Evolutionary conservation across 495 filamentous ascomycete genomes (phyloP).

Genomic region (Penicillium egyptiacum): DNA sequence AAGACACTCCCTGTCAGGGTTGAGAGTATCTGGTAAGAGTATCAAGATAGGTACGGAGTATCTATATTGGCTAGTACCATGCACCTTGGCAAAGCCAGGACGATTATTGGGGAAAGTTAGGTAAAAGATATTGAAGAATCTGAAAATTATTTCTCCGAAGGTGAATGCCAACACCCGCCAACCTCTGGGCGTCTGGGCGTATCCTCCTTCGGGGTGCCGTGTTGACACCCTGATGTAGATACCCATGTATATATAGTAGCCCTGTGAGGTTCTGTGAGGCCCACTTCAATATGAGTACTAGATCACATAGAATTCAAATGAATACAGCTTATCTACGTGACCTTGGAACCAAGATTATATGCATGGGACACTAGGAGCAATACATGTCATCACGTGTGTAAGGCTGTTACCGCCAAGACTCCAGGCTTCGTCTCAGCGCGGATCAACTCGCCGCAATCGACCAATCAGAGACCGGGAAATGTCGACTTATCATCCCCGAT

Average conservation of each 20-base stretch:
- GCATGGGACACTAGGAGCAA: background rate
- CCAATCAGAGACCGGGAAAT: conserved; percentile 20
- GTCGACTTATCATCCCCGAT: conserved; percentile 22
- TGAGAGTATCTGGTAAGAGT: background rate
- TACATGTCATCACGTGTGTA: conserved; percentile 18
- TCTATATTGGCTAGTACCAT: background rate
- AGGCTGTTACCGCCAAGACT: conserved; percentile 22
- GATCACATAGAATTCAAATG: background rate
- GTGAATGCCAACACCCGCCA: conserved; percentile 30
- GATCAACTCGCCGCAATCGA: conserved; percentile 18
- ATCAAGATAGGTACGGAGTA: background rate
- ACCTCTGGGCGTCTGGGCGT: conserved; percentile 37
- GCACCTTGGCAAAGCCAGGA: background rate
- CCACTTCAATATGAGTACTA: background rate
- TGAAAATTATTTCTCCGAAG: conserved; percentile 11
- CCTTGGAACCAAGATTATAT: background rate
- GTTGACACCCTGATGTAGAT: background rate
- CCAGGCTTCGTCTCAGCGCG: conserved; percentile 25
- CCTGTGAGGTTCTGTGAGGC: background rate
- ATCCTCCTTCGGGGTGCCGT: conserved; percentile 19
- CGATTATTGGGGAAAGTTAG: conserved; percentile 17
- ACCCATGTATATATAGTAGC: background rate
- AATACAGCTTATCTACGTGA: background rate
- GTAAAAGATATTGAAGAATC: conserved; percentile 24
- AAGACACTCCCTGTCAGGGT: background rate